Base-by-base conservation (phyloP, 495 filamentous ascomycete genomes). In the Penicillium paradoxum region DNA sequence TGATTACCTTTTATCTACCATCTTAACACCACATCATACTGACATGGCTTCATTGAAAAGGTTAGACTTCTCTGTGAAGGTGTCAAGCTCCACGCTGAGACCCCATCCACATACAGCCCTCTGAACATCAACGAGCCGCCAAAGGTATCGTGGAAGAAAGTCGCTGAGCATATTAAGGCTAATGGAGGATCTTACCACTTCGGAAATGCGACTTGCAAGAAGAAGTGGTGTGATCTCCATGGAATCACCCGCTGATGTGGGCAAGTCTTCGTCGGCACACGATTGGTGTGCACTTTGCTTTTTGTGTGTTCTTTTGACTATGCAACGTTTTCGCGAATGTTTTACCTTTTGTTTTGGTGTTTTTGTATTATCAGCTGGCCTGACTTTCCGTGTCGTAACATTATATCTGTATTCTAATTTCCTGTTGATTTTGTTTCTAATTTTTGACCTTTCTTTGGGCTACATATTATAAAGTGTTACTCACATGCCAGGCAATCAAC, bases 161-260 rank as follows among this genome's bases (percentile, higher is more conserved):
- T 96, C 3, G 79, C 84, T 1, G 78, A 88, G 53, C 86, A 87
- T 52, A 93, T 97, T 40, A 68, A 68, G 49, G 59, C 62, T 1
- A 64, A 86, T 52, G 91, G 90, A 14, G 91, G 89, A 0, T 85
- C 83, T 2, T 96, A 96, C 64, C 79, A 76, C 40, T 97, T 96
- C 66, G 90, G 89, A 1, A 84, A 90, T 65, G 83, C 88, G 2
- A 96, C 91, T 0, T 92, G 88, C 61, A 89, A 90, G 66, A 95
- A 89, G 75, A 88, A 90, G 63, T 97, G 71, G 71, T 74, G 65
- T 45, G 70, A 73, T 51, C 59, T 74, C 13, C 58, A 71, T 51
- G 46, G 48, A 3, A 49, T 68, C 25, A 54, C 39, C n/a, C 17
- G 51, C 13, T 63, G 48, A 60, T 17, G 22, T 1, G 22, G 14